Evolutionary conservation across 2,329 filamentous ascomycete genomes (phyloP).

Genomic region (Rhynchosporium secalis): DNA sequence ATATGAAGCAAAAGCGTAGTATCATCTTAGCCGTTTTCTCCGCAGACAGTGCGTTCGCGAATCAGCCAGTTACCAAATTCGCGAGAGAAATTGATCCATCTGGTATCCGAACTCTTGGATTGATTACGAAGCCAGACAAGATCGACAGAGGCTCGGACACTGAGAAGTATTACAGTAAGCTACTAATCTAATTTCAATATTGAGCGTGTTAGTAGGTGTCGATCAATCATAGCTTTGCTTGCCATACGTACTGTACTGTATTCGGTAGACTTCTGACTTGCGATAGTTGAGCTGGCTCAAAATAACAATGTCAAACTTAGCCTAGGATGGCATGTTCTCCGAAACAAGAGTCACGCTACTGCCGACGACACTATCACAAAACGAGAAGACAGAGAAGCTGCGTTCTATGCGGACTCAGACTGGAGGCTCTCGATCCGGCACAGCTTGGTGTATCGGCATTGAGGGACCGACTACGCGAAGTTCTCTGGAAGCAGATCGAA

Average conservation of each 20-base stretch:
- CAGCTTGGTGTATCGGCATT: conserved; percentile 44
- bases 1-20: conserved; percentile 44
- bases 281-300: conserved; percentile 37
- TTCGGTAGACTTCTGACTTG: background rate
- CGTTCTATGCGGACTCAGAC: conserved; percentile 20
- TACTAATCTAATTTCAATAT: background rate
- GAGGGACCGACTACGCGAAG: conserved; percentile 45
- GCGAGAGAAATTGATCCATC: conserved; percentile 39
- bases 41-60: conserved; percentile 43
- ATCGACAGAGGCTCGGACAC: conserved; percentile 39
- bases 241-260: background rate
- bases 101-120: conserved; percentile 41
- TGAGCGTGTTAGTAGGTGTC: background rate
- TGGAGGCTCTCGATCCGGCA: conserved; percentile 19
- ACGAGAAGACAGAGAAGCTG: conserved; percentile 14
- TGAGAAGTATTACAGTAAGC: conserved; percentile 36
- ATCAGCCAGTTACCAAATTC: conserved; percentile 43
- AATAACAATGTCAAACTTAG: conserved; percentile 44
- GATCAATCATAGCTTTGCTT: background rate
- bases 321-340: conserved; percentile 50
- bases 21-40: conserved; percentile 48
- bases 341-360: conserved; percentile 47
- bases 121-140: conserved; percentile 48
- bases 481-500: conserved; percentile 22
- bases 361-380: conserved; percentile 43